These are phyloP conservation scores for Blastobotrys attinorum DNA, from an alignment of 805 yeast genomes.

Conservation along the genomic window DNA sequence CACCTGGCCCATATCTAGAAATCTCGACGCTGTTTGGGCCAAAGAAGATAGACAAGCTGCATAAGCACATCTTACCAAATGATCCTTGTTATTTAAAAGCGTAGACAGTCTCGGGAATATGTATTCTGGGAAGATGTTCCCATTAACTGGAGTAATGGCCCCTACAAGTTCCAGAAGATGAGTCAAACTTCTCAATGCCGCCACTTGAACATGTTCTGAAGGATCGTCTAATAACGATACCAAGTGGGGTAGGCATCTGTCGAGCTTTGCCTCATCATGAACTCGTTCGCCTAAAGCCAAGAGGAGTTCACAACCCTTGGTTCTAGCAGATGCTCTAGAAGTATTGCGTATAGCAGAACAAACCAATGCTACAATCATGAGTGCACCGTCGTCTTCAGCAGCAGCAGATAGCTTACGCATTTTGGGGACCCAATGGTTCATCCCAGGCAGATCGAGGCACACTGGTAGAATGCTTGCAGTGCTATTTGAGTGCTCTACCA, in stretches of 20 bases:
- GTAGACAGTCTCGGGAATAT: constrained; percentile 58
- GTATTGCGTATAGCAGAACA: constrained; percentile 56
- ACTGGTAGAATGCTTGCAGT: constrained; percentile 9
- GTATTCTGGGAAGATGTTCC: constrained; percentile 72
- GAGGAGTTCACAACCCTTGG: constrained; percentile 69
- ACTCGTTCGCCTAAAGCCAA: constrained; percentile 68
- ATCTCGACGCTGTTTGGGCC: constrained; percentile 55
- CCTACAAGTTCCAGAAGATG: constrained; percentile 60
- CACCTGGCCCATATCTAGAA: constrained; percentile 50
- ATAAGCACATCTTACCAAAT: constrained; percentile 53
- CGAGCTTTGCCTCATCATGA: constrained; percentile 77
- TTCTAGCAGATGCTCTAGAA: constrained; percentile 48
- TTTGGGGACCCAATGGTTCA: constrained; percentile 14
- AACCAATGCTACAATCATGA: constrained; percentile 51
- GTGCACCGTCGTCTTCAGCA: constrained; percentile 41
- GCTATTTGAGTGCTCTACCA: background rate
- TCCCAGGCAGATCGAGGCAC: constrained; percentile 14
- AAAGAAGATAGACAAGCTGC: constrained; percentile 69
- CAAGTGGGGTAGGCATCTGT: constrained; percentile 75
- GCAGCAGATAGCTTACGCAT: constrained; percentile 15
- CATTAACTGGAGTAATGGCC: constrained; percentile 65
- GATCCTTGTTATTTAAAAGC: constrained; percentile 28
- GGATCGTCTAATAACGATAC: constrained; percentile 64
- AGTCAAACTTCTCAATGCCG: constrained; percentile 57
- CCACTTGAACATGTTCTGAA: constrained; percentile 54